Percentiles rank a stretch among this genome's conserved stretches.
These are phyloP conservation scores for Hansenula sp. DNA, from an alignment of 1,139 yeast genomes.

Conservation along the genomic window DNA sequence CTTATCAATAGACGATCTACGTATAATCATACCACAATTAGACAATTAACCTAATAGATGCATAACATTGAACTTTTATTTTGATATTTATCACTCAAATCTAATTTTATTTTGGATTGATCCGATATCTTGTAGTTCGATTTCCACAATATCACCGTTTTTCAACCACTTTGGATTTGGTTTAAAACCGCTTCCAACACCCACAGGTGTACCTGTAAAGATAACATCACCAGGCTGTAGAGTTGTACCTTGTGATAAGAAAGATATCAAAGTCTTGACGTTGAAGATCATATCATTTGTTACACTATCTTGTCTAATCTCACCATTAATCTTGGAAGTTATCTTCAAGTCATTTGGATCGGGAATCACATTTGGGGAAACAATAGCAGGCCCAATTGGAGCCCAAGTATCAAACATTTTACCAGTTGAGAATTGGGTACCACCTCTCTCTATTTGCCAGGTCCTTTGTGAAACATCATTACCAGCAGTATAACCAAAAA, in stretches of 20 bases:
- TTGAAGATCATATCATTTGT: slow-evolving; percentile 48
- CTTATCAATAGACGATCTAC: not conserved
- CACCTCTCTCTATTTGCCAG: slow-evolving; percentile 46
- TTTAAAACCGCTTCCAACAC: slow-evolving; percentile 47
- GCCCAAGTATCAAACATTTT: slow-evolving; percentile 46
- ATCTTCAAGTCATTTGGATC: slow-evolving; percentile 32
- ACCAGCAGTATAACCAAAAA: slow-evolving; percentile 49
- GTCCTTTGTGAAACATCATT: slow-evolving; percentile 53
- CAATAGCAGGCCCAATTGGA: slow-evolving; percentile 34
- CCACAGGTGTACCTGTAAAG: slow-evolving; percentile 52
- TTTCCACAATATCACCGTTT: slow-evolving; percentile 42
- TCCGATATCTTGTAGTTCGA: slow-evolving; percentile 41
- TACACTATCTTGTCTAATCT: slow-evolving; percentile 38
- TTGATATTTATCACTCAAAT: slow-evolving; percentile 26
- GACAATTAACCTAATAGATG: too few species aligned
- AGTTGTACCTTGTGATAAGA: slow-evolving; percentile 49
- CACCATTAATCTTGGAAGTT: slow-evolving; percentile 38
- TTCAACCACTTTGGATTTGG: slow-evolving; percentile 39
- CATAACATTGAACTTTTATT: too few species aligned
- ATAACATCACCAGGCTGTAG: slow-evolving; percentile 46
- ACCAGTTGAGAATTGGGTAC: slow-evolving; percentile 48
- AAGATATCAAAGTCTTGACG: slow-evolving; percentile 41
- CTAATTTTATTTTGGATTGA: slow-evolving; percentile 36
- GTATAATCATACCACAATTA: too few species aligned
- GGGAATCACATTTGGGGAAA: slow-evolving; percentile 31